A percentile compares a stretch with the other conserved stretches of the same genome.
Conservation (phyloP, 1,139 yeast species). For the Pichia sp. region DNA sequence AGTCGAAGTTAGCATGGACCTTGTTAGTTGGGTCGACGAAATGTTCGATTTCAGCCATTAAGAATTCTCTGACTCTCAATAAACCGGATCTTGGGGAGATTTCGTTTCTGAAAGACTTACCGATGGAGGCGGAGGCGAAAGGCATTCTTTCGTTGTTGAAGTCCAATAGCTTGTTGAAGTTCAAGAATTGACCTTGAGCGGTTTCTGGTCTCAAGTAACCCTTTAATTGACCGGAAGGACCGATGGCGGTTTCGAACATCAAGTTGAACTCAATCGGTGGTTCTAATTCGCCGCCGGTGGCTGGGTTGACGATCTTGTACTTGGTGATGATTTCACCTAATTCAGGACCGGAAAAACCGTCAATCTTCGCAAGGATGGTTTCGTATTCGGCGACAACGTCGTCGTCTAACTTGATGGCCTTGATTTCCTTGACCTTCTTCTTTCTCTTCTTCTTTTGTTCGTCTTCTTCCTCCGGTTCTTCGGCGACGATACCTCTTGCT, state of each 20-base stretch:
- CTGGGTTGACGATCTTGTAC: conserved; percentile 86
- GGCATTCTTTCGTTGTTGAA: conserved; percentile 98
- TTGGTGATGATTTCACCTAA: conserved; percentile 84
- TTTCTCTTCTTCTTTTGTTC: conserved; percentile 66
- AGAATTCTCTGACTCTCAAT: conserved; percentile 95
- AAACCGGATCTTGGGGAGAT: conserved; percentile 98
- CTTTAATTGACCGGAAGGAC: conserved; percentile 95
- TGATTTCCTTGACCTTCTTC: conserved; percentile 96
- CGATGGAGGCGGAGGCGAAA: conserved; percentile 97
- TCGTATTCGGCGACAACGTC: conserved; percentile 77
- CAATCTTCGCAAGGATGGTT: conserved; percentile 85
- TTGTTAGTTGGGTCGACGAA: conserved; percentile 93
- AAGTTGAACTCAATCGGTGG: conserved; percentile 94
- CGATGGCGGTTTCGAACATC: conserved; percentile 99
- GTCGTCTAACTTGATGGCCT: conserved; percentile 85
- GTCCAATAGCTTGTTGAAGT: conserved; percentile 90
- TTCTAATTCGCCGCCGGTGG: conserved; percentile 80
- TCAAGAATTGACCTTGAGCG: conserved; percentile 98
- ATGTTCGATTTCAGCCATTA: conserved; percentile 99
- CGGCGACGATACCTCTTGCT: conserved; percentile 78
- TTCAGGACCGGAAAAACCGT: conserved; percentile 91
- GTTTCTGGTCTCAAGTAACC: conserved; percentile 99
- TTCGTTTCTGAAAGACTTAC: conserved; percentile 98
- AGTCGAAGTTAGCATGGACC: conserved; percentile 74
- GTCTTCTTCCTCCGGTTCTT: conserved; percentile 61